Evolutionary conservation across 768 basidiomycete genomes (phyloP).

Genomic region (Suillus fuscotomentosus): DNA sequence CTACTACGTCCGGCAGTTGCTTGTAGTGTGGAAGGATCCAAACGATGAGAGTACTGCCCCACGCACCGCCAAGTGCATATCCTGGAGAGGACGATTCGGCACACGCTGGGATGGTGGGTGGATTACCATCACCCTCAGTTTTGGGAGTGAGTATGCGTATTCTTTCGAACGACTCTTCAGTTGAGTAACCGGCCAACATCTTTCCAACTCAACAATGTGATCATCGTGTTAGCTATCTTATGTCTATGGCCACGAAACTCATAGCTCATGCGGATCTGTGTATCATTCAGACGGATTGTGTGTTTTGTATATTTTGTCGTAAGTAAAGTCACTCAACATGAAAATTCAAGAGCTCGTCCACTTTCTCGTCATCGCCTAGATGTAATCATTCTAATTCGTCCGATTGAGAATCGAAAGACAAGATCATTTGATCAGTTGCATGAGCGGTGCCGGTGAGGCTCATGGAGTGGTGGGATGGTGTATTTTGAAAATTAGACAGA

Average conservation of each 20-base stretch:
- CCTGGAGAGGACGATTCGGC: not conserved
- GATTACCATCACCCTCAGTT: not conserved
- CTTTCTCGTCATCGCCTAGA: not conserved
- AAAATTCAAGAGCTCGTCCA: not conserved
- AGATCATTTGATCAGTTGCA: not conserved
- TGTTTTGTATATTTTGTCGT: not conserved
- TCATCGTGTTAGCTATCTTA: not conserved
- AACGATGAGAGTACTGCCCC: not conserved
- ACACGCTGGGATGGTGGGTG: constrained; percentile 3
- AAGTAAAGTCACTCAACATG: not conserved
- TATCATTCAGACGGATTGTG: not conserved
- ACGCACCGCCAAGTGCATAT: not conserved
- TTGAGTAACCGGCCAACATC: not conserved
- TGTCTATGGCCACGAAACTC: not conserved
- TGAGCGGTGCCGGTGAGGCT: not conserved
- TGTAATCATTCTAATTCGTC: not conserved
- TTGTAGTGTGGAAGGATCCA: not conserved
- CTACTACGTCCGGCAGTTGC: not conserved
- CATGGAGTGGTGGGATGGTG: not conserved
- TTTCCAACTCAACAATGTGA: not conserved
- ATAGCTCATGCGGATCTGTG: not conserved
- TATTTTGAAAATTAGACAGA: not conserved
- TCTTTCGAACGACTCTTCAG: not conserved
- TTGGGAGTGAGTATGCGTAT: not conserved
- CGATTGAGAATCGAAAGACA: not conserved